Conservation (phyloP, 129 eudicot genomes). For the Lactuca sativa region DNA sequence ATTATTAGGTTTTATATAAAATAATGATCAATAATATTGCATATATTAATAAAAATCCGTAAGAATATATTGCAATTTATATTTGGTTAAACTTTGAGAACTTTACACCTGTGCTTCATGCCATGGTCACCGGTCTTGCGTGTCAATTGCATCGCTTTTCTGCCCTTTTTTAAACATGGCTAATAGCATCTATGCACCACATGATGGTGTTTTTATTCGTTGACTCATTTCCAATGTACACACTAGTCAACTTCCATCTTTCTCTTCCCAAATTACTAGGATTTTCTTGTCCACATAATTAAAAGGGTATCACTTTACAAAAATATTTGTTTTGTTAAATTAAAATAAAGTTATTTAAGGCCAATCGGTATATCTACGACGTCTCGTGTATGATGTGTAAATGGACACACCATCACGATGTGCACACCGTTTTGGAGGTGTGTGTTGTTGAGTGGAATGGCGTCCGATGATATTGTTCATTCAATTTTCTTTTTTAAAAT, state of each 20-base stretch:
- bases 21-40: background rate
- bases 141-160: constrained; percentile 9
- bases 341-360: no score
- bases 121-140: constrained; percentile 5
- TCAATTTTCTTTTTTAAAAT: no score
- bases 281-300: constrained; percentile 10
- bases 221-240: constrained; percentile 19
- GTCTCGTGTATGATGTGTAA: no score
- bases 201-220: background rate
- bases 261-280: background rate
- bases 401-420: no score
- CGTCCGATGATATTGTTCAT: no score
- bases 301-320: background rate
- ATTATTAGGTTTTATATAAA: background rate
- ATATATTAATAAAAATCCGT: no score
- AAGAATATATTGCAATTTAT: no score
- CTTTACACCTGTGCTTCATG: constrained; percentile 8
- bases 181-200: constrained; percentile 24
- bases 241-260: constrained; percentile 15
- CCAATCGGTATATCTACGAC: no score
- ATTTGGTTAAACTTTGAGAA: background rate
- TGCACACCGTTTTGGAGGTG: no score
- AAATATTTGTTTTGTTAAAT: background rate
- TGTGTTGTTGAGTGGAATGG: no score
- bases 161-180: background rate